These are phyloP conservation scores for Cryptococcus depauperatus DNA, from an alignment of 1,284 basidiomycete genomes.

Conservation along the genomic window DNA sequence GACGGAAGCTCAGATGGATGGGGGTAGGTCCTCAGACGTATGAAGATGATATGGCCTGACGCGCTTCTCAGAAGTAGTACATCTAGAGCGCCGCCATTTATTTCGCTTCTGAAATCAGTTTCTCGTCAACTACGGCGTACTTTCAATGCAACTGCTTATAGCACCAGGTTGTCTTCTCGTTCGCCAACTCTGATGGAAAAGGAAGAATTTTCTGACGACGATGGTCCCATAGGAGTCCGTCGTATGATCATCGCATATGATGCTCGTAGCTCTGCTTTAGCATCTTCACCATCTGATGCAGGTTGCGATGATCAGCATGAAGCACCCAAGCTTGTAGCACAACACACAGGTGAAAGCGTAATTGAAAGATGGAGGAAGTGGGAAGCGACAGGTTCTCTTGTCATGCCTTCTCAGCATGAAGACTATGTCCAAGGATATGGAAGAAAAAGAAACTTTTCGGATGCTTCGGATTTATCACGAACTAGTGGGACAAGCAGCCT, in stretches of 20 bases:
- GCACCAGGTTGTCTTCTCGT: constrained; percentile 6
- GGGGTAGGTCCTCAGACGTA: constrained; percentile 19
- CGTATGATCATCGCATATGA: constrained; percentile 36
- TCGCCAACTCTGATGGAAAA: constrained; percentile 21
- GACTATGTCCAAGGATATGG: constrained; percentile 1
- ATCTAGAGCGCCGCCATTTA: constrained; percentile 36
- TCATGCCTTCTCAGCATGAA: neutral
- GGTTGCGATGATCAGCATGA: constrained; percentile 6
- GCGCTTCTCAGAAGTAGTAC: constrained; percentile 9
- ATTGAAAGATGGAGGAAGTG: constrained; percentile 20
- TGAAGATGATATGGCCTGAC: neutral
- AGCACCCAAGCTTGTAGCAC: constrained; percentile 12
- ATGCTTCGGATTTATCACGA: constrained; percentile 10
- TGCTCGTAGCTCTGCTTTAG: constrained; percentile 23
- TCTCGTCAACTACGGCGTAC: constrained; percentile 32
- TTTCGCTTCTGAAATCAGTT: constrained; percentile 30
- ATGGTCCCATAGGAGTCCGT: constrained; percentile 27
- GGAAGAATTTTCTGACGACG: constrained; percentile 11
- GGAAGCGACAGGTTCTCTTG: constrained; percentile 13
- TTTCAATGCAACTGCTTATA: constrained; percentile 20
- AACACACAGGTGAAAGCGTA: constrained; percentile 32
- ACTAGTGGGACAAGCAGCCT: no score
- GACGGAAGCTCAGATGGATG: constrained; percentile 24
- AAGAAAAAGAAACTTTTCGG: constrained; percentile 8
- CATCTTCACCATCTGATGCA: constrained; percentile 23